Conservation (phyloP, 129 eudicot species). For the Saussurea involucrata region DNA sequence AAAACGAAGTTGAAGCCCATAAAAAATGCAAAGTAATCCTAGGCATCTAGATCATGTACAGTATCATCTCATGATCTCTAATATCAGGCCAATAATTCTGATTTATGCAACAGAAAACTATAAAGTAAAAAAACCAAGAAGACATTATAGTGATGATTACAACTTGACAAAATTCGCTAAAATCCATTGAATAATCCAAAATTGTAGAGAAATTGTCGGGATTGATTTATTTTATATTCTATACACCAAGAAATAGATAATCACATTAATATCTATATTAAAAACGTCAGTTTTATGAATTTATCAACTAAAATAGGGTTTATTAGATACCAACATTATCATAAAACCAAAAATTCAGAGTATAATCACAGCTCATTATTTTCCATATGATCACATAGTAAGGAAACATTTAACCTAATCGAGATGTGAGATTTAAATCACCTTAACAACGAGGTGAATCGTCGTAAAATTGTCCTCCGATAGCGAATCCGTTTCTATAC, state of each 20-base stretch:
- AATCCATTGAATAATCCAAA: neutral
- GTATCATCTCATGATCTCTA: neutral
- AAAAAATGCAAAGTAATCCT: neutral
- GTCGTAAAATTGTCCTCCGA: conserved; percentile 4
- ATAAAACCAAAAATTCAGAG: neutral
- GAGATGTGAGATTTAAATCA: neutral
- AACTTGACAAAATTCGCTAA: neutral
- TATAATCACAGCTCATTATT: neutral
- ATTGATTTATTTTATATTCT: neutral
- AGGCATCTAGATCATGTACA: neutral
- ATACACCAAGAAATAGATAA: neutral
- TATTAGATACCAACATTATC: neutral
- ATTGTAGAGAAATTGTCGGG: neutral
- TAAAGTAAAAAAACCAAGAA: neutral
- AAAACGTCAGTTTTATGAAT: neutral
- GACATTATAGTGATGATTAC: neutral
- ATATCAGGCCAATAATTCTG: neutral
- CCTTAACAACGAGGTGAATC: conserved; percentile 8
- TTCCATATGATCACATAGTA: neutral
- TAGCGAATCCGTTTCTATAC: neutral
- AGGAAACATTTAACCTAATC: neutral
- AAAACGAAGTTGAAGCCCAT: neutral
- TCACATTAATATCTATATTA: neutral
- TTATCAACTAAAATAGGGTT: neutral
- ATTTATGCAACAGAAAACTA: neutral